Conservation (phyloP, 75 land plant genomes). For the Picea sitchensis region DNA sequence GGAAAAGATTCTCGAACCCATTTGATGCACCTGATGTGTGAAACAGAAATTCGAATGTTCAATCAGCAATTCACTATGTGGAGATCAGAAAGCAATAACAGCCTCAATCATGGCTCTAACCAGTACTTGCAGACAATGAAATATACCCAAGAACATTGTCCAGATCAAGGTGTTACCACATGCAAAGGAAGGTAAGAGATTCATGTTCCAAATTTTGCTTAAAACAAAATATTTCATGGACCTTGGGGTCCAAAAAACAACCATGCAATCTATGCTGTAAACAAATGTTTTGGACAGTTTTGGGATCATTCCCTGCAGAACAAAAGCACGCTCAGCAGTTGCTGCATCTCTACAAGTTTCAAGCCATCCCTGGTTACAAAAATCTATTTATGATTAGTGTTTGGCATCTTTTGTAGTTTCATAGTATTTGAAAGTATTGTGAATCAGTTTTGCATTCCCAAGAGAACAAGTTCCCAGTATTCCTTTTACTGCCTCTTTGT, state of each 20-base stretch:
- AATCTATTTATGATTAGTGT: neutral
- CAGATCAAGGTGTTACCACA: neutral
- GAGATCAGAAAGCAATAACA: neutral
- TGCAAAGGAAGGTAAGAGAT: neutral
- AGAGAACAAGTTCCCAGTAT: neutral
- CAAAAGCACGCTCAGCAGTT: neutral
- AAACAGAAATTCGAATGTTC: neutral
- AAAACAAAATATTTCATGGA: neutral
- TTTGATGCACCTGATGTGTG: constrained; percentile 74
- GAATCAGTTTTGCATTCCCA: neutral
- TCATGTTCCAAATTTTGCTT: neutral
- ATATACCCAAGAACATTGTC: neutral
- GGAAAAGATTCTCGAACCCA: constrained; percentile 97
- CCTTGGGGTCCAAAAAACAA: neutral
- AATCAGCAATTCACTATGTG: neutral
- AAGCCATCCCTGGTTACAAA: neutral
- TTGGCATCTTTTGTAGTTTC: neutral
- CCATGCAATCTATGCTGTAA: neutral
- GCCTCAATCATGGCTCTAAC: neutral
- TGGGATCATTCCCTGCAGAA: neutral
- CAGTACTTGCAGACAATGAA: too few species aligned
- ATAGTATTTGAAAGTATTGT: neutral
- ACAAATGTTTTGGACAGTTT: neutral
- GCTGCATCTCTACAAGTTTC: neutral
- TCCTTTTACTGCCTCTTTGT: neutral